These are phyloP conservation scores for Cyclostephanos tholiformis DNA, from an alignment of 108 stramenopile species.

Conservation along the genomic window DNA sequence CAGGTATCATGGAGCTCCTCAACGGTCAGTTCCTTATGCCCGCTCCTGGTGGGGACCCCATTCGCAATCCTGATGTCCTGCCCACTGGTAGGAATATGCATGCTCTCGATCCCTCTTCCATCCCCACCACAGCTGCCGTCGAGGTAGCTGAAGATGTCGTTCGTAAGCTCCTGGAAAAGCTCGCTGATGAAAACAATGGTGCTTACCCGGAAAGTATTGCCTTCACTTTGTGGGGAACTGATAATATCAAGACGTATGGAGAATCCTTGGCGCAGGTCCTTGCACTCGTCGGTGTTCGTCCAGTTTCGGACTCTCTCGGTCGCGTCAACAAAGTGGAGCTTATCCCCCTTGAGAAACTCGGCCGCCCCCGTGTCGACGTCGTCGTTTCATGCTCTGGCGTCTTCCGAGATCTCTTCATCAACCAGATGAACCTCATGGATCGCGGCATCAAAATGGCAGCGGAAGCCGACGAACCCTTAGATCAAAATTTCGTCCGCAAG, in stretches of 20 bases:
- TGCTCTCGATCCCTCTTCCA: slow-evolving; percentile 95
- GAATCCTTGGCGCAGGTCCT: slow-evolving; percentile 95
- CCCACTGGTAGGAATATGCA: slow-evolving; percentile 97
- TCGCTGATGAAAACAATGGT: slow-evolving; percentile 85
- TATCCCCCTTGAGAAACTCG: slow-evolving; percentile 95
- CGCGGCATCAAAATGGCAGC: slow-evolving; percentile 98
- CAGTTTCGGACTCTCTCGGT: slow-evolving; percentile 93
- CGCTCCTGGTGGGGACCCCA: slow-evolving; percentile 96
- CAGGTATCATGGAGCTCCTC: slow-evolving; percentile 91
- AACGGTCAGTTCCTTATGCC: slow-evolving; percentile 95
- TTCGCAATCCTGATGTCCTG: slow-evolving; percentile 96
- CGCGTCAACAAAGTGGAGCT: slow-evolving; percentile 98
- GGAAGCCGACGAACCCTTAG: slow-evolving; percentile 93
- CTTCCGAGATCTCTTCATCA: slow-evolving; percentile 98
- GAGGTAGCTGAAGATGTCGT: slow-evolving; percentile 89
- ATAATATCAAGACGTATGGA: slow-evolving; percentile 99
- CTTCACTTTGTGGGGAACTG: slow-evolving; percentile 97
- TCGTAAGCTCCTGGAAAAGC: slow-evolving; percentile 90
- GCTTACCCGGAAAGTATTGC: slow-evolving; percentile 92
- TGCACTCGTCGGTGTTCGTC: slow-evolving; percentile 91
- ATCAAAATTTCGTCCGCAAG: slow-evolving; percentile 95
- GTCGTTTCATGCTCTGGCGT: slow-evolving; percentile 97
- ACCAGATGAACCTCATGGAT: slow-evolving; percentile 99
- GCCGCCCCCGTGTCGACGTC: slow-evolving; percentile 95
- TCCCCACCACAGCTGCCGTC: slow-evolving; percentile 93